Evolutionary conservation across 208 protist species (phyloP).

Genomic region (Hexamita inflata): DNA sequence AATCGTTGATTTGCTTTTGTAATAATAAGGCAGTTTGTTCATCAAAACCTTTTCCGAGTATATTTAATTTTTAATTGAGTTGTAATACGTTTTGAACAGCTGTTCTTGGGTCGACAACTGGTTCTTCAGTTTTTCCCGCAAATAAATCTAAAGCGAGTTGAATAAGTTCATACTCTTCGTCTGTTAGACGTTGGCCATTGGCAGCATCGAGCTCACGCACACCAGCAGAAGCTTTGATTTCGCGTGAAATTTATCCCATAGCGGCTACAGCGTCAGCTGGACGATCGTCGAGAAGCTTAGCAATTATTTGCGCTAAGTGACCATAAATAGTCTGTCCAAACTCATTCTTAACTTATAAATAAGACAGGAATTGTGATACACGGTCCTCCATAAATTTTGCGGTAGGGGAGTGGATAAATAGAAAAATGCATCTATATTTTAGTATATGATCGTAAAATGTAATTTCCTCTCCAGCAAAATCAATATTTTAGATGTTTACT

Average conservation of each 20-base stretch:
- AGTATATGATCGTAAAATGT: too few species aligned
- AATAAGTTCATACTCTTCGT: conserved; percentile 9
- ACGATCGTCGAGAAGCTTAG: conserved; percentile 20
- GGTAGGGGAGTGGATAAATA: too few species aligned
- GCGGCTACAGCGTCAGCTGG: background rate
- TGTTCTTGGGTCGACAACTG: background rate
- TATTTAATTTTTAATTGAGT: conserved; percentile 1
- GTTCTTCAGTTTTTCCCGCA: background rate
- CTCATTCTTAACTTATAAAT: conserved; percentile 7
- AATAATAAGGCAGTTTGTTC: background rate
- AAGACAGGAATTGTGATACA: background rate
- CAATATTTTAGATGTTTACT: too few species aligned
- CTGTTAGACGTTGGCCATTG: background rate
- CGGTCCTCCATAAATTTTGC: too few species aligned
- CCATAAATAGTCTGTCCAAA: conserved; percentile 23
- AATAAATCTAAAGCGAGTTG: background rate
- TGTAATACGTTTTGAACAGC: background rate
- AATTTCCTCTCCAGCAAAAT: too few species aligned
- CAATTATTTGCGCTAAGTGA: conserved; percentile 19
- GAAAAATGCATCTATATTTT: too few species aligned
- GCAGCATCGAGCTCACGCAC: background rate
- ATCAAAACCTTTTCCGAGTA: conserved; percentile 9
- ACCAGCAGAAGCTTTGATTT: conserved; percentile 15
- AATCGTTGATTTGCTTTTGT: background rate
- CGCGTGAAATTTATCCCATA: background rate